Evolutionary conservation across 1,284 basidiomycete species (phyloP).

Genomic region (Trametes pubescens): DNA sequence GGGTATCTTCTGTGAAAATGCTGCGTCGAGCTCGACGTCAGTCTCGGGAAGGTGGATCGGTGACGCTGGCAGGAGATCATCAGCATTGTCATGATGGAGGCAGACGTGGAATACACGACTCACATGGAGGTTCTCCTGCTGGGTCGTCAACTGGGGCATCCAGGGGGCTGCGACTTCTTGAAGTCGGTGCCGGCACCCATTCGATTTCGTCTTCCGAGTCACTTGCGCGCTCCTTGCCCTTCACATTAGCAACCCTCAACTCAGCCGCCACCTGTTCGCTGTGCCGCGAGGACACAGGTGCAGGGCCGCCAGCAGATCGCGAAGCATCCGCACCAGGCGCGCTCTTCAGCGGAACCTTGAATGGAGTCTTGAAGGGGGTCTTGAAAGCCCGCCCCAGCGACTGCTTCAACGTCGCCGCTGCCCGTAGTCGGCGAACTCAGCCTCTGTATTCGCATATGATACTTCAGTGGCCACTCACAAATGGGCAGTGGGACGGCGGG

Average conservation of each 20-base stretch:
- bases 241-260: background rate
- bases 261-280: background rate
- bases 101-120: background rate
- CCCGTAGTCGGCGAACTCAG: slow-evolving; percentile 24
- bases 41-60: slow-evolving; percentile 50
- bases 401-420: slow-evolving; percentile 51
- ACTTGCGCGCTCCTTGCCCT: slow-evolving; percentile 12
- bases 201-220: background rate
- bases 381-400: slow-evolving; percentile 65
- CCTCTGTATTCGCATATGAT: slow-evolving; percentile 13
- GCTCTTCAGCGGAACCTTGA: slow-evolving; percentile 24
- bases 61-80: slow-evolving; percentile 33
- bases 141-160: background rate
- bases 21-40: slow-evolving; percentile 58
- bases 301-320: background rate
- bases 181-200: background rate
- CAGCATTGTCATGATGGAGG: background rate
- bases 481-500: slow-evolving; percentile 21
- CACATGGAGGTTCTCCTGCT: slow-evolving; percentile 9
- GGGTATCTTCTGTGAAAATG: slow-evolving; percentile 67
- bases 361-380: slow-evolving; percentile 35
- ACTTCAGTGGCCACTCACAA: slow-evolving; percentile 42
- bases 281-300: background rate
- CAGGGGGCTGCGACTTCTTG: background rate
- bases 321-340: slow-evolving; percentile 14